Percentiles rank a stretch among this genome's conserved stretches.
These are phyloP conservation scores for Abelmoschus esculentus DNA, from an alignment of 345 rosid genomes.

Conservation along the genomic window DNA sequence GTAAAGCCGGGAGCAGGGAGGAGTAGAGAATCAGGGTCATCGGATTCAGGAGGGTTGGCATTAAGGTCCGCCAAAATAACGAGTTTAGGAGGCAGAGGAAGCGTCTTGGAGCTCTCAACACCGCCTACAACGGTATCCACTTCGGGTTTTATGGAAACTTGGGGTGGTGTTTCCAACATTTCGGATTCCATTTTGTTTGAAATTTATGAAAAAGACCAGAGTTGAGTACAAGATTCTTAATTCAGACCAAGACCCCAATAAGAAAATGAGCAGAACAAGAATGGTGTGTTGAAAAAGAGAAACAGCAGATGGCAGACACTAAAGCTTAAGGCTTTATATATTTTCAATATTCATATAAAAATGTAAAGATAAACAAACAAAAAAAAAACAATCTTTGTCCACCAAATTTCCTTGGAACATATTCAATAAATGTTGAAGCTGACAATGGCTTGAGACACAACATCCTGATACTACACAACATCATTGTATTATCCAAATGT, in stretches of 20 bases:
- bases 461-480: no score
- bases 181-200: background rate
- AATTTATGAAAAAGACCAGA: background rate
- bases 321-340: background rate
- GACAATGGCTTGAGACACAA: no score
- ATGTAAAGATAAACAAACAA: no score
- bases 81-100: constrained; percentile 37
- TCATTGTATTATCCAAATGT: background rate
- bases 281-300: background rate
- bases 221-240: background rate
- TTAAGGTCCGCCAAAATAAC: constrained; percentile 89
- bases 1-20: constrained; percentile 28
- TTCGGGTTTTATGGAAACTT: constrained; percentile 42
- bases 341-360: no score
- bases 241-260: background rate
- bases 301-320: background rate
- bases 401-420: no score
- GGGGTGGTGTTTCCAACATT: background rate
- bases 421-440: no score
- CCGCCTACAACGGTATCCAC: constrained; percentile 11
- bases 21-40: constrained; percentile 36
- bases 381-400: no score
- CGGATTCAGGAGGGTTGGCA: constrained; percentile 76
- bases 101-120: constrained; percentile 18
- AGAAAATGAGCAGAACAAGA: background rate